Percentiles rank a stretch among this genome's conserved stretches.
Evolutionary conservation across 306 rosid species (phyloP).

Genomic region (Canavalia ensiformis): DNA sequence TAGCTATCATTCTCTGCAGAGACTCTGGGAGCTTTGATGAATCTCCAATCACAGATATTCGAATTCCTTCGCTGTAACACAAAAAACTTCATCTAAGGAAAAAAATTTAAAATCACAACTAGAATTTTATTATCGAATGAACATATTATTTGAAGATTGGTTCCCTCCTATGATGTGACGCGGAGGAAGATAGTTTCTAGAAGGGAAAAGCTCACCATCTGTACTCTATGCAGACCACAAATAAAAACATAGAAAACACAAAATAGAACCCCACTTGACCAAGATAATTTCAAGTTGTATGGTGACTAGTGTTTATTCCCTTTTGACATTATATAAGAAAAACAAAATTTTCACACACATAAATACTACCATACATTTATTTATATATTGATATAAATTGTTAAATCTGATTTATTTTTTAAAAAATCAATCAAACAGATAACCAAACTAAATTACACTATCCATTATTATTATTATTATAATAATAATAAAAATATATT

Average conservation of each 20-base stretch:
- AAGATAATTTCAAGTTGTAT: background rate
- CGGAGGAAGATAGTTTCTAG: background rate
- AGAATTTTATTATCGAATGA: background rate
- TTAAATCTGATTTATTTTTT: too few species aligned
- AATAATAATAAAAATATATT: too few species aligned
- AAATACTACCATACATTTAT: too few species aligned
- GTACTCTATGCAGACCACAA: background rate
- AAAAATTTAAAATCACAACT: too few species aligned
- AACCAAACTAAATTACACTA: too few species aligned
- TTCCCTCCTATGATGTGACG: background rate
- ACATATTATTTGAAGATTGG: background rate
- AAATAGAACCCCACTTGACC: background rate
- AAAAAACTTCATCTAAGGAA: background rate
- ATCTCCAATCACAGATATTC: slow-evolving; percentile 80
- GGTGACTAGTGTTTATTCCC: background rate
- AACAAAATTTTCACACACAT: background rate
- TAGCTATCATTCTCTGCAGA: slow-evolving; percentile 48
- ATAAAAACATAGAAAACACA: background rate
- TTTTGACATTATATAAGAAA: background rate
- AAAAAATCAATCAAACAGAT: too few species aligned
- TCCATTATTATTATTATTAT: too few species aligned
- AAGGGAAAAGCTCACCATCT: background rate
- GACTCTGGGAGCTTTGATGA: slow-evolving; percentile 60
- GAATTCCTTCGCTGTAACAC: slow-evolving; percentile 63
- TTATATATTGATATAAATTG: too few species aligned